These are phyloP conservation scores for Trichoderma breve DNA, from an alignment of 2,329 filamentous ascomycete species.

Conservation along the genomic window DNA sequence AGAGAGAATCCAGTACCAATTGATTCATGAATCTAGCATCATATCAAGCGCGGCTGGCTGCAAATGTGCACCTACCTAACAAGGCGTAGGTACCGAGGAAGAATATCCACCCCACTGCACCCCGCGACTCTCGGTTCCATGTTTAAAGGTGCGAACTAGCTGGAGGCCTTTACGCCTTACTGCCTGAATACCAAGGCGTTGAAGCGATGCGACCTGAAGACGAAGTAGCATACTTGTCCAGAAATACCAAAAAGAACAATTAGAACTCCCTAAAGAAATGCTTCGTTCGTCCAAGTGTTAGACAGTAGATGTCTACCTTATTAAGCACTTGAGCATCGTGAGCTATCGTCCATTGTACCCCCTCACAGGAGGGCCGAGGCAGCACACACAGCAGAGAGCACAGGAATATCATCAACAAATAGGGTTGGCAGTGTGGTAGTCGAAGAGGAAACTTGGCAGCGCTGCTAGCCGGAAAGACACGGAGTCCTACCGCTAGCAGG, in stretches of 20 bases:
- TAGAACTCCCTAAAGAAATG: too few relatives aligned
- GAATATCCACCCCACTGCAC: not conserved
- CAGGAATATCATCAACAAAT: not conserved
- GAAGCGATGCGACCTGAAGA: not conserved
- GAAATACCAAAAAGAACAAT: not conserved
- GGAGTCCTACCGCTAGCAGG: not conserved
- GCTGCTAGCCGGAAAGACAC: slow-evolving; percentile 14
- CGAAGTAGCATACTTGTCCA: not conserved
- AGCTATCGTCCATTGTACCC: not conserved
- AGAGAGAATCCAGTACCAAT: not conserved
- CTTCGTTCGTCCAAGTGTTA: too few relatives aligned
- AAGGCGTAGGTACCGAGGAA: not conserved
- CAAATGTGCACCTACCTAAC: not conserved
- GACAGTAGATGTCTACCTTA: too few relatives aligned
- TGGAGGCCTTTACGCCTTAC: not conserved
- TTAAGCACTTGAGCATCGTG: not conserved
- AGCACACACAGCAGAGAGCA: not conserved
- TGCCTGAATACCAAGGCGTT: not conserved
- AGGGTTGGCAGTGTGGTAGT: not conserved
- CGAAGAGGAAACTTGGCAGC: not conserved
- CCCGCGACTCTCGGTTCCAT: not conserved
- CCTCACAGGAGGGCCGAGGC: not conserved
- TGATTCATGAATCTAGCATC: not conserved
- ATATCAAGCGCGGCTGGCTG: not conserved
- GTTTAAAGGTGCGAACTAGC: not conserved